phyloP scores from a whole-genome alignment of 257 asterid species.

The Mentha longifolia region DNA sequence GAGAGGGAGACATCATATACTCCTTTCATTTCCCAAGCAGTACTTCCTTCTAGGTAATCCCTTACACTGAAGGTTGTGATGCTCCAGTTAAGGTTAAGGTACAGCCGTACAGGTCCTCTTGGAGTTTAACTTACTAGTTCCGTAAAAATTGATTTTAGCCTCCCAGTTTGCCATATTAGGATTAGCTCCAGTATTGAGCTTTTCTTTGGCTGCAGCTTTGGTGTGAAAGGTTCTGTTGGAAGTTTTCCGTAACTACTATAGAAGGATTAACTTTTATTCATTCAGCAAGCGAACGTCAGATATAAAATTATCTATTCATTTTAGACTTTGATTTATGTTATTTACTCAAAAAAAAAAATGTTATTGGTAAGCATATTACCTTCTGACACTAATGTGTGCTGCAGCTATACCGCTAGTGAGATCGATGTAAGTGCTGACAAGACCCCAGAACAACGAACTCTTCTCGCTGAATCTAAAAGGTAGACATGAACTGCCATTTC shows the following conservation, averaged over 20 bases:
- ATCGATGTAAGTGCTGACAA: slow-evolving; percentile 55
- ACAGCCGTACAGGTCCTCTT: slow-evolving; percentile 9
- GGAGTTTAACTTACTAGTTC: background rate
- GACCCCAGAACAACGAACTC: slow-evolving; percentile 67
- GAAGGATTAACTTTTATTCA: background rate
- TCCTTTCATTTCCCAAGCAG: slow-evolving; percentile 65
- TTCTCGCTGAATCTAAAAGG: slow-evolving; percentile 85
- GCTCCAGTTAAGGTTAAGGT: slow-evolving; percentile 14
- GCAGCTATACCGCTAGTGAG: slow-evolving; percentile 74
- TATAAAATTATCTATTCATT: slow-evolving; percentile 2
- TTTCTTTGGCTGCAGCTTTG: slow-evolving; percentile 10
- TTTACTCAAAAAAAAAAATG: background rate
- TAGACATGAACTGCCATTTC: slow-evolving; percentile 38
- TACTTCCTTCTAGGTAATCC: slow-evolving; percentile 66
- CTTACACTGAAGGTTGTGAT: slow-evolving; percentile 19
- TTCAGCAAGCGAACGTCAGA: background rate
- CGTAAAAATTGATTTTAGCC: slow-evolving; percentile 13
- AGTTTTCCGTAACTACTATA: background rate
- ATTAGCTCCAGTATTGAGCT: slow-evolving; percentile 16
- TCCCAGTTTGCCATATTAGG: slow-evolving; percentile 15
- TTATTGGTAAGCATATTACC: background rate
- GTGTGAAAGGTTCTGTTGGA: slow-evolving; percentile 3
- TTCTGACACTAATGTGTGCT: slow-evolving; percentile 28
- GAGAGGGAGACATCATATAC: slow-evolving; percentile 83
- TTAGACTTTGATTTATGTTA: background rate